A percentile compares a stretch with the other conserved stretches of the same genome.
These are phyloP conservation scores for Holtermannia corniformis DNA, from an alignment of 768 basidiomycete species.

Conservation along the genomic window DNA sequence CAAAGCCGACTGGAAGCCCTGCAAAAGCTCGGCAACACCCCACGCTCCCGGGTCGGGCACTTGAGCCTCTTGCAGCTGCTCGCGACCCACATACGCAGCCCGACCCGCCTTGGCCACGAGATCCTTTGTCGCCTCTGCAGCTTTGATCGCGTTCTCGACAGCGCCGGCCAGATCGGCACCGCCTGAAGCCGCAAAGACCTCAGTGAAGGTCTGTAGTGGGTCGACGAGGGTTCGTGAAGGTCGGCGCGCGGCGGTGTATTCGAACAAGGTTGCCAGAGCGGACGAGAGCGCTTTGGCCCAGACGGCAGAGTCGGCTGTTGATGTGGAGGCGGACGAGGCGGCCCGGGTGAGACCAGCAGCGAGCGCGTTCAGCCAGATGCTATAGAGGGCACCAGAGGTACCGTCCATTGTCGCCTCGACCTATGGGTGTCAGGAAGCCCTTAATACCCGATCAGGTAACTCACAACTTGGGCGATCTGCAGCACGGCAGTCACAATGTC, in stretches of 20 bases:
- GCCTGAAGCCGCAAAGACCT: slow-evolving; percentile 42
- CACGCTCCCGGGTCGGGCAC: slow-evolving; percentile 86
- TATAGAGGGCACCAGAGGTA: slow-evolving; percentile 82
- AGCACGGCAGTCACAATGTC: slow-evolving; percentile 57
- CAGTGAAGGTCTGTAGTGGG: slow-evolving; percentile 69
- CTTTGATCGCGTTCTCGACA: slow-evolving; percentile 53
- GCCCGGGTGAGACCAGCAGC: slow-evolving; percentile 77
- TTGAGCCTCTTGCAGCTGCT: slow-evolving; percentile 49
- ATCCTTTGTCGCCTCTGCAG: slow-evolving; percentile 64
- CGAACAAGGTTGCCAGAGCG: slow-evolving; percentile 31
- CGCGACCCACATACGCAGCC: slow-evolving; percentile 63
- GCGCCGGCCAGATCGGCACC: slow-evolving; percentile 47
- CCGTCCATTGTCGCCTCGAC: slow-evolving; percentile 84
- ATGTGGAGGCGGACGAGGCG: slow-evolving; percentile 45
- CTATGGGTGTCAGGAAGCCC: too few relatives aligned
- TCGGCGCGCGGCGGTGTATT: slow-evolving; percentile 71
- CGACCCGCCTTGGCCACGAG: slow-evolving; percentile 77
- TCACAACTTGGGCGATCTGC: slow-evolving; percentile 55
- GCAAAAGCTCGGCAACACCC: slow-evolving; percentile 54
- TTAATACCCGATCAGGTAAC: too few relatives aligned
- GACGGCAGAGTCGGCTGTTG: slow-evolving; percentile 45
- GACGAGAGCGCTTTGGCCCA: slow-evolving; percentile 56
- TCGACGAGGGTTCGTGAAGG: slow-evolving; percentile 91
- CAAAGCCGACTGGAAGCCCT: slow-evolving; percentile 39
- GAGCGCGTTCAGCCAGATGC: slow-evolving; percentile 53